Evolutionary conservation across 2,329 filamentous ascomycete species (phyloP), one percentile per base, ranked within the genome.

Genomic region (Xylariaceae sp.): DNA sequence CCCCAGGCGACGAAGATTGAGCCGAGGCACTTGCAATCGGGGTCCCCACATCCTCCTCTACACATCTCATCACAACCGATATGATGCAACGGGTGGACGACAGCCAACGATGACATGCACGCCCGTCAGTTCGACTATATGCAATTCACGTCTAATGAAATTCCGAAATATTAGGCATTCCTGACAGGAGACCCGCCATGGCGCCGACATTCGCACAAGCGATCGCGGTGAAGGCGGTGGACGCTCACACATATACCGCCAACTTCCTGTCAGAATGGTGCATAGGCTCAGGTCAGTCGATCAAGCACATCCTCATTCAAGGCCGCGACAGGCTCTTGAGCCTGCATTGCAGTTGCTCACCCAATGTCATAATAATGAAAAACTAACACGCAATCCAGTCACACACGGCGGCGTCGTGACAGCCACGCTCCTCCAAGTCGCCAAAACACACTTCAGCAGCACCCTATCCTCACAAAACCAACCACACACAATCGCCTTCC

Each of bases 391-490:
- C n/a, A 47, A n/a, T 31, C 34, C 62, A 86, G 87, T 89, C 12
- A 86, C 86, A 6, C 84, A 90, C 66, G 87, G 87, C 47, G 87
- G 87, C 52, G 87, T 86, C 61, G 81, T 88, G 14, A 84, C 85
- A 10, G 77, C 83, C 0, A 75, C 80, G 45, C 77, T 90, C 55
- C 75, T 87, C 55, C 75, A 77, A 48, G 80, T 84, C 31, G 63
- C 68, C 5, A 51, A 62, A 10, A 51, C 59, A 16, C 65, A 71
- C 47, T 66, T 71, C 44, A 38, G 57, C 48, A 65, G 63, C 6
- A 66, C 64, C n/a, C 62, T 70, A 11, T 56, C 57, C 38, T 51
- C 60, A 6, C 63, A 65, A 47, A 56, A 60, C 16, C 66, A 68
- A 36, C 64, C 65, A n/a, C 58, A 67, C 41, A 64, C 67, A 13